Evolutionary conservation across 768 basidiomycete genomes (phyloP), one percentile per base, ranked within the genome.

Genomic region (Leucocoprinus birnbaumii): DNA sequence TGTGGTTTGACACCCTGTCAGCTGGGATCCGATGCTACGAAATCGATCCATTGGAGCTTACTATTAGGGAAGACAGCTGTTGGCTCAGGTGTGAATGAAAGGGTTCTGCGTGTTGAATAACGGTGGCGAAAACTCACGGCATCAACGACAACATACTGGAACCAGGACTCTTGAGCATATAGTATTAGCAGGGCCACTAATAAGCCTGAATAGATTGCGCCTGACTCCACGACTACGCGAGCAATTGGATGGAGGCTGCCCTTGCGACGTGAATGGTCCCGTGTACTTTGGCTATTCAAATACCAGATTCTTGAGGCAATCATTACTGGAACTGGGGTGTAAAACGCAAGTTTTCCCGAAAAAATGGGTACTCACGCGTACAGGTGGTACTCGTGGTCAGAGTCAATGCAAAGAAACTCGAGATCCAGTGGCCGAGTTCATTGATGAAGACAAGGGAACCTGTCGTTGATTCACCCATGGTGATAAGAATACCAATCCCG

Each of bases 361-460:
- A 22, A 13, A 18, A 3, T 21, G 16, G 11, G 1, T 18, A 49
- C 68, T 44, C 48, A 70, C 71, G 43, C 16, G 71, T 72, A 49
- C 73, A 76, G 42, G 66, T 63, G 37, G 72, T 59, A 61, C 73
- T 75, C 4, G 70, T 73, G 3, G 66, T 58, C 18, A 73, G 67
- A 3, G 73, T 73, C 44, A 71, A 57, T 2, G 67, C 66, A 54
- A 75, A 73, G 64, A 75, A 76, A 1, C 71, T 63, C 8, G 68
- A 54, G 48, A 75, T 74, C 73, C 74, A 74, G 26, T 63, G 56
- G n/a, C 63, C 61, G n/a, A 72, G 64, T 44, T 71, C 37, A 18
- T 51, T 48, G 4, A 65, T 62, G 56, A 76, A 74, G 18, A 75
- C 64, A 41, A 66, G 60, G 22, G 67, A 64, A 34, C 66, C 59